Evolutionary conservation across 2,329 filamentous ascomycete species (phyloP), one percentile per base, ranked within the genome.

Genomic region (Emmonsiellopsis sp.): DNA sequence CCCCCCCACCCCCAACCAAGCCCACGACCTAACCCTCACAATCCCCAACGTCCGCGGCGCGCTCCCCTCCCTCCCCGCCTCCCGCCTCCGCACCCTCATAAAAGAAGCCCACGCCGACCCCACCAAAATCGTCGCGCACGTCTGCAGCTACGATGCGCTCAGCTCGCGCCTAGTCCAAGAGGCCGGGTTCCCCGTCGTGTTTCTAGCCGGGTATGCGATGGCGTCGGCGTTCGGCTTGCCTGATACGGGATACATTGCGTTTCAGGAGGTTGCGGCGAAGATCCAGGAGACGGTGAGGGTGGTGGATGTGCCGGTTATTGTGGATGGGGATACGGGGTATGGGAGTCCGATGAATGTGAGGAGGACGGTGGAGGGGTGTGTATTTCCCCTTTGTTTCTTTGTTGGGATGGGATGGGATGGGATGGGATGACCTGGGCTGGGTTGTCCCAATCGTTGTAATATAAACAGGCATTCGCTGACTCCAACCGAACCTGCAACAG

Each of bases 231-330:
- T 70, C 49, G 71, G 72, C 1, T 62, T 77, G 0, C 74, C 74
- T 0, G 74, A 77, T 56, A 74, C 75, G 0, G 74, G 75, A 1
- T 77, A 77, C 49, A 77, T 77, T 51, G 74, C 74, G 2, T 71
- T 77, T 57, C 63, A 67, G 7, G 75, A 77, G 55, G 70, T 77
- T 63, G 73, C 68, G 45, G 64, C 67, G 11, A 74, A 74, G 58
- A 71, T 77, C 45, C 70, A 75, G 51, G 73, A 77, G 54, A 64
- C 64, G 0, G 62, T 64, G 1, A 64, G 72, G 1, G 67, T 68
- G 40, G 67, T 69, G 0, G 67, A 49, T 1, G 53, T 76, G 0
- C 75, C 74, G 0, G 60, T 77, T 21, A 64, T 77, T 57, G 74
- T 67, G 0, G 74, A 77, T 57, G 74, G 72, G 0, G 74, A 77